These are phyloP conservation scores for Tolypocladium sp. DNA, from an alignment of 2,329 filamentous ascomycete species.

Conservation along the genomic window DNA sequence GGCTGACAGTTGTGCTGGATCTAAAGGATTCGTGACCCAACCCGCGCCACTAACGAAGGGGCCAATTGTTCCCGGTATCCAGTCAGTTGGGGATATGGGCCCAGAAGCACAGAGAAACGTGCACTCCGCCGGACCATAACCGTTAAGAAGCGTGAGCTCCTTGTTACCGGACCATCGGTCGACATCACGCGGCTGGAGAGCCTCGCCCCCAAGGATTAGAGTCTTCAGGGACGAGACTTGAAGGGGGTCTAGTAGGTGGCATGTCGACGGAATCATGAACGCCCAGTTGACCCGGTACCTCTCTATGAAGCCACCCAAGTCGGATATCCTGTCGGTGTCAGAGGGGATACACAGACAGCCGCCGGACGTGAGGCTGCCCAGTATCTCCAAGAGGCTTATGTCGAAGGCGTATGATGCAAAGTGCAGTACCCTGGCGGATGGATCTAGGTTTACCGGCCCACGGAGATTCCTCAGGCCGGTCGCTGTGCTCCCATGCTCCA, in stretches of 20 bases:
- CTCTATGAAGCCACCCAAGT: background rate
- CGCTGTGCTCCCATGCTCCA: background rate
- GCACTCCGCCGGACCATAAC: background rate
- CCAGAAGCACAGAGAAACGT: background rate
- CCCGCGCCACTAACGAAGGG: background rate
- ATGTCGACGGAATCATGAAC: background rate
- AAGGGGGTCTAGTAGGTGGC: background rate
- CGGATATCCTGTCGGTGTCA: background rate
- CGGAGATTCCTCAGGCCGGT: background rate
- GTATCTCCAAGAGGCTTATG: background rate
- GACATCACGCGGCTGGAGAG: background rate
- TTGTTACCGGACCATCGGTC: background rate
- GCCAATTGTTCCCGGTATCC: background rate
- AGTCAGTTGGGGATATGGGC: background rate
- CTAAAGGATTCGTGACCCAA: background rate
- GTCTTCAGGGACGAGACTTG: background rate
- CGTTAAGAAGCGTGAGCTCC: background rate
- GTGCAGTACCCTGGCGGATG: background rate
- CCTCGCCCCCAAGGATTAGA: background rate
- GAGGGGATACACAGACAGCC: conserved; percentile 2
- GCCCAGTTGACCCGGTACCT: conserved; percentile 1
- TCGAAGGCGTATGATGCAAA: background rate
- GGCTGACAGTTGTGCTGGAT: conserved; percentile 1
- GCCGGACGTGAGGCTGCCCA: background rate
- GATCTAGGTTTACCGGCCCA: background rate